A percentile compares a stretch with the other conserved stretches of the same genome.
These are phyloP conservation scores for Deuterostichococcus epilithicus DNA, from an alignment of 139 green algal species.

Conservation along the genomic window DNA sequence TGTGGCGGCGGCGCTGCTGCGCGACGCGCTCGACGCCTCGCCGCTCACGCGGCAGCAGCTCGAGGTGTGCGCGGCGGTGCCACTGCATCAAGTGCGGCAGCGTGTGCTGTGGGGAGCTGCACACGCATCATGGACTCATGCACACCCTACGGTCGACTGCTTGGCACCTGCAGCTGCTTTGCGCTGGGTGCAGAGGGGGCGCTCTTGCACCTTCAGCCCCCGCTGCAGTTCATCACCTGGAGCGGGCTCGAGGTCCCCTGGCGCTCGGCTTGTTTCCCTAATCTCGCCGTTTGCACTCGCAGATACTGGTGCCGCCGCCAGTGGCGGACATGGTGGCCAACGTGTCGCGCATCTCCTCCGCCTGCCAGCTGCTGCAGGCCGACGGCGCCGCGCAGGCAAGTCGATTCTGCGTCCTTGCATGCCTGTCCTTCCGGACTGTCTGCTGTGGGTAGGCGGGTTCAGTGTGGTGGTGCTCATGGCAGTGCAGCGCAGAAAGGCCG, in stretches of 20 bases:
- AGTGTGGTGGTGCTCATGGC: neutral
- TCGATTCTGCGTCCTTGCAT: neutral
- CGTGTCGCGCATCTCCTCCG: constrained; percentile 43
- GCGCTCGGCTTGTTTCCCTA: neutral
- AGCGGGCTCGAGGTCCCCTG: neutral
- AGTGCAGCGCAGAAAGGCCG: neutral
- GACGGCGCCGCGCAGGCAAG: neutral
- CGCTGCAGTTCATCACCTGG: neutral
- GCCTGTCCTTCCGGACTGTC: neutral
- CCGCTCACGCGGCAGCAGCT: constrained; percentile 41
- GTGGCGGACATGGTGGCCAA: constrained; percentile 41
- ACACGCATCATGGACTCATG: neutral
- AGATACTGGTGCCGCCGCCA: neutral
- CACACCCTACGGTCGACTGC: neutral
- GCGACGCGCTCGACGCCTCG: constrained; percentile 56
- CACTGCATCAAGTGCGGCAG: constrained; percentile 30
- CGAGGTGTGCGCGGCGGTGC: constrained; percentile 50
- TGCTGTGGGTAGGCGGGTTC: neutral
- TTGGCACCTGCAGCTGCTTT: neutral
- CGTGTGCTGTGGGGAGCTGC: constrained; percentile 27
- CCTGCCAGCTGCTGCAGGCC: constrained; percentile 29
- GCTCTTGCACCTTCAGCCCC: neutral
- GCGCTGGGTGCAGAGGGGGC: neutral
- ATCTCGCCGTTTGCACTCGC: neutral
- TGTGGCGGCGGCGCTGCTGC: constrained; percentile 64